Conservation (phyloP, 2,329 filamentous ascomycete species). For the Alternaria solani region DNA sequence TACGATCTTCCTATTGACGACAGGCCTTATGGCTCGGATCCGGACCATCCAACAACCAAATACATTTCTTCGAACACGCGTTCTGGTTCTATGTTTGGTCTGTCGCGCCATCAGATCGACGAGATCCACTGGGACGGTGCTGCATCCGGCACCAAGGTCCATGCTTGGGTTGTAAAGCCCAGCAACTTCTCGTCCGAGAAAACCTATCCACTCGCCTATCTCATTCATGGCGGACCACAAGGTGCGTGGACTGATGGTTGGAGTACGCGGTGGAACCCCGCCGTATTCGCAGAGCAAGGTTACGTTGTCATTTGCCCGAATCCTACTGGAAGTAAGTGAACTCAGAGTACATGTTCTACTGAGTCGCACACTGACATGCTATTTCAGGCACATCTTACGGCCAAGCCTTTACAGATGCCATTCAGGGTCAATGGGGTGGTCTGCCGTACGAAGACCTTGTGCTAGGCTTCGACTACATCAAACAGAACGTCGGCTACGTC, state of each 20-base stretch:
- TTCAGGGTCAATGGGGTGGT: slow-evolving; percentile 83
- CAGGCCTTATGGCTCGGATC: slow-evolving; percentile 36
- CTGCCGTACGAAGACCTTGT: slow-evolving; percentile 84
- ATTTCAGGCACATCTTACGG: slow-evolving; percentile 69
- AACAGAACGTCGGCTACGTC: slow-evolving; percentile 70
- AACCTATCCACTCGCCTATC: slow-evolving; percentile 79
- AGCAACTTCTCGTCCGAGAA: slow-evolving; percentile 70
- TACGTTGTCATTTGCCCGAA: slow-evolving; percentile 85
- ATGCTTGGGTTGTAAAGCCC: slow-evolving; percentile 73
- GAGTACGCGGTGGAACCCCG: slow-evolving; percentile 86
- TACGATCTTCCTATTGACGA: slow-evolving; percentile 35
- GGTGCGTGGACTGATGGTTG: slow-evolving; percentile 78
- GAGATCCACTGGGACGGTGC: slow-evolving; percentile 76
- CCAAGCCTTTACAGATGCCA: slow-evolving; percentile 77
- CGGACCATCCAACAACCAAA: slow-evolving; percentile 28
- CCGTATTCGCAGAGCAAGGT: slow-evolving; percentile 85
- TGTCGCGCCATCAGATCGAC: slow-evolving; percentile 68
- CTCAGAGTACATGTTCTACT: background rate
- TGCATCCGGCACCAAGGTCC: slow-evolving; percentile 67
- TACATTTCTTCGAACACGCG: slow-evolving; percentile 70
- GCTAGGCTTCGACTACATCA: slow-evolving; percentile 77
- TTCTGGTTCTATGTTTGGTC: slow-evolving; percentile 71
- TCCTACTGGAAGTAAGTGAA: slow-evolving; percentile 74
- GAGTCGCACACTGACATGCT: background rate
- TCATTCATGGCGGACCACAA: slow-evolving; percentile 86